These are phyloP conservation scores for Syzygium oleosum DNA, from an alignment of 345 rosid species.

Conservation along the genomic window DNA sequence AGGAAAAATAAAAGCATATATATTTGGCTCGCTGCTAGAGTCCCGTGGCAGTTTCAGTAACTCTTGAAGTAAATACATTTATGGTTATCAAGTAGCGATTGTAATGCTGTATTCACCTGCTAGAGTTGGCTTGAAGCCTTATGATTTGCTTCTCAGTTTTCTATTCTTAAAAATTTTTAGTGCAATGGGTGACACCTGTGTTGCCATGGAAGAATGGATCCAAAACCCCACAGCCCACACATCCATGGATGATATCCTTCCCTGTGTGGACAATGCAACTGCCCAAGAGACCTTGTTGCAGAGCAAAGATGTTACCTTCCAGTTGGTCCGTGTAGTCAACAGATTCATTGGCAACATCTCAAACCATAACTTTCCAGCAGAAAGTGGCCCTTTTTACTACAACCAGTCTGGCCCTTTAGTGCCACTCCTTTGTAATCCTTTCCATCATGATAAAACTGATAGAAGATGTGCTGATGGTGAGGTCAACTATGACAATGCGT, in stretches of 20 bases:
- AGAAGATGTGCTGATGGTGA: slow-evolving; percentile 31
- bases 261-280: slow-evolving; percentile 51
- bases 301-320: slow-evolving; percentile 29
- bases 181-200: slow-evolving; percentile 60
- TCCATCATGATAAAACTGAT: slow-evolving; percentile 20
- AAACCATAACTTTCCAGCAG: slow-evolving; percentile 36
- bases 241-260: slow-evolving; percentile 52
- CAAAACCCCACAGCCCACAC: slow-evolving; percentile 60
- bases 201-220: slow-evolving; percentile 85
- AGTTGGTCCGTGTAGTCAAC: slow-evolving; percentile 35
- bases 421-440: slow-evolving; percentile 56
- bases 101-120: neutral
- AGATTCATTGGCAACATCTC: slow-evolving; percentile 27
- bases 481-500: slow-evolving; percentile 38
- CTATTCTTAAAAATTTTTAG: slow-evolving; percentile 4
- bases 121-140: neutral
- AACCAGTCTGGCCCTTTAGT: slow-evolving; percentile 69
- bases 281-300: slow-evolving; percentile 36
- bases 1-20: neutral
- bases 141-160: neutral
- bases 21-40: neutral
- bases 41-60: neutral
- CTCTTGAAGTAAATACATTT: neutral
- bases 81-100: neutral
- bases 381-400: slow-evolving; percentile 25